These are phyloP conservation scores for Calocybe indica DNA, from an alignment of 768 basidiomycete genomes.

Conservation along the genomic window DNA sequence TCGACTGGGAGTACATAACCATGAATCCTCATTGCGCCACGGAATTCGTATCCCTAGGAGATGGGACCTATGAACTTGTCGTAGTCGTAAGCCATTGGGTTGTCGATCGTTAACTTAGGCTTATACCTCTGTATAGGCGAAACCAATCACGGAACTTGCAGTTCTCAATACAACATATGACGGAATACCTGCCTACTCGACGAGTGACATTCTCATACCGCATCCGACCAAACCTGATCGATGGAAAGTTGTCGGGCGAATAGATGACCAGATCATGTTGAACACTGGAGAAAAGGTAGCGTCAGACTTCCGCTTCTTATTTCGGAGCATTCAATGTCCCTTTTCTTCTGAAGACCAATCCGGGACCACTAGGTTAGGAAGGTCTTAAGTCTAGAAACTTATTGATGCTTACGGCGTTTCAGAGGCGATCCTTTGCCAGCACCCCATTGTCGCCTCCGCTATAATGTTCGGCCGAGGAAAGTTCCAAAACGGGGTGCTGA, in stretches of 20 bases:
- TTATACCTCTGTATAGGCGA: background rate
- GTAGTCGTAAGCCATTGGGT: background rate
- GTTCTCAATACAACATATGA: conserved; percentile 22
- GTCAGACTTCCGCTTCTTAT: background rate
- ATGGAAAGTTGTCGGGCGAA: conserved; percentile 27
- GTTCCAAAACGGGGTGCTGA: conserved; percentile 29
- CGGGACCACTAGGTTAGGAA: background rate
- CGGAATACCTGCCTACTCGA: conserved; percentile 30
- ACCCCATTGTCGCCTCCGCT: conserved; percentile 20
- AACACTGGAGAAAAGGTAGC: conserved; percentile 34
- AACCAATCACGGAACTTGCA: conserved; percentile 2
- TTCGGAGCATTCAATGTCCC: background rate
- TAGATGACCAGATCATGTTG: conserved; percentile 39
- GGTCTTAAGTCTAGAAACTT: conserved; percentile 20
- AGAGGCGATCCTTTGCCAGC: conserved; percentile 31
- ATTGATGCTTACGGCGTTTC: conserved; percentile 11
- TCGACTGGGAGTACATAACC: conserved; percentile 5
- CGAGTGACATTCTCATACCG: conserved; percentile 32
- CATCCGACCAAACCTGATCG: conserved; percentile 30
- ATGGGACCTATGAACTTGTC: conserved; percentile 6
- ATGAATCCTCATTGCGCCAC: conserved; percentile 1
- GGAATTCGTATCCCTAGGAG: conserved; percentile 3
- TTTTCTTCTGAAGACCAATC: background rate
- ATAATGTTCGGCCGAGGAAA: conserved; percentile 33
- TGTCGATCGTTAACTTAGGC: background rate